Percentiles rank a stretch among this genome's conserved stretches.
Conservation (phyloP, 2,329 filamentous ascomycete genomes). For the Fusarium sp. region DNA sequence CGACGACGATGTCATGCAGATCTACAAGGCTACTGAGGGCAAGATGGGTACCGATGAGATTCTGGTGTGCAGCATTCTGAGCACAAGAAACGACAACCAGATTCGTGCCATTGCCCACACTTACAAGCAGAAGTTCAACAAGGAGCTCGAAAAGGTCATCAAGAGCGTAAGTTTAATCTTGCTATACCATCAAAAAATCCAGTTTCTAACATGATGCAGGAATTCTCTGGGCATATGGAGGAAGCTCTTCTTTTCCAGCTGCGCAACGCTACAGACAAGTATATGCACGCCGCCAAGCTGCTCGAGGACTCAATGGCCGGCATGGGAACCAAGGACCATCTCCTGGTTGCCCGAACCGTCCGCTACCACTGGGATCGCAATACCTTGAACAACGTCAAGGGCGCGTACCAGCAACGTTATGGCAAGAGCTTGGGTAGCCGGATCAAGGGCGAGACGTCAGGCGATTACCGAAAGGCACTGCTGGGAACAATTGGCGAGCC, state of each 20-base stretch:
- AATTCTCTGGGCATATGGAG: constrained; percentile 95
- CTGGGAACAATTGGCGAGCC: constrained; percentile 74
- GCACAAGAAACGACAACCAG: constrained; percentile 83
- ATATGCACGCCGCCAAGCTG: constrained; percentile 84
- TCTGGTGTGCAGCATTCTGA: constrained; percentile 84
- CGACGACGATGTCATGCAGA: constrained; percentile 80
- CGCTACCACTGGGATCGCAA: constrained; percentile 86
- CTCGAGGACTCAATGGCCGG: constrained; percentile 93
- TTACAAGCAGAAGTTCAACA: constrained; percentile 81
- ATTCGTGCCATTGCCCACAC: constrained; percentile 83
- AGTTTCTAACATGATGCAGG: constrained; percentile 55
- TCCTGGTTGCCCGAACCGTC: constrained; percentile 84
- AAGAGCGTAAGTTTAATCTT: constrained; percentile 67
- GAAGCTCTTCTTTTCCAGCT: constrained; percentile 86
- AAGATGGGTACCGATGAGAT: constrained; percentile 81
- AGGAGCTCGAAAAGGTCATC: constrained; percentile 80
- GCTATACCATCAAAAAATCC: neutral
- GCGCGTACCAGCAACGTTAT: constrained; percentile 81
- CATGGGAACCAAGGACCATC: constrained; percentile 86
- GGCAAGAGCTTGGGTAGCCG: constrained; percentile 75
- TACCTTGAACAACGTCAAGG: constrained; percentile 83
- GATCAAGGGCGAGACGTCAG: constrained; percentile 86
- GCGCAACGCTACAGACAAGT: constrained; percentile 82
- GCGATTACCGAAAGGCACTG: constrained; percentile 84
- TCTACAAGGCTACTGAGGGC: constrained; percentile 84